Evolutionary conservation across 805 yeast species (phyloP).

Genomic region (Wickerhamiella azymoides): DNA sequence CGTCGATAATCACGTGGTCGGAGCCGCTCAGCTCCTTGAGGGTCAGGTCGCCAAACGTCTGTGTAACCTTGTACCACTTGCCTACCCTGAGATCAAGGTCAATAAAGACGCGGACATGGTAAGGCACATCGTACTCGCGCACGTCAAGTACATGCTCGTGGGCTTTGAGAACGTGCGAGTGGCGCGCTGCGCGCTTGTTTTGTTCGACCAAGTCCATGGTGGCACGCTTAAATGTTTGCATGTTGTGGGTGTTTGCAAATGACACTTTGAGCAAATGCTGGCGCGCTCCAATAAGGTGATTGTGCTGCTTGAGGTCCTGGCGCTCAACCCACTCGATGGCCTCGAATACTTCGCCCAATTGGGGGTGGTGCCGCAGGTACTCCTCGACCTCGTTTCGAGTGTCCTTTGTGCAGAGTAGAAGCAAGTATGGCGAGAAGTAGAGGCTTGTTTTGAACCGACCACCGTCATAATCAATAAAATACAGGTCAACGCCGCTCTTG

Average conservation of each 20-base stretch:
- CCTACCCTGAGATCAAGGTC: conserved; percentile 76
- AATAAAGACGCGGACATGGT: conserved; percentile 90
- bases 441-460: conserved; percentile 83
- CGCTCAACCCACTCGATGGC: conserved; percentile 53
- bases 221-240: conserved; percentile 57
- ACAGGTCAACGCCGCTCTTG: conserved; percentile 80
- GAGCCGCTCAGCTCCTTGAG: conserved; percentile 33
- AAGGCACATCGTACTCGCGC: conserved; percentile 92
- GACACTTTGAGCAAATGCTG: conserved; percentile 50
- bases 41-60: conserved; percentile 40
- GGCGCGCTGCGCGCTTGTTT: conserved; percentile 45
- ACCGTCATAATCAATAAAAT: conserved; percentile 91
- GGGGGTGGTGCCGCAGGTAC: conserved; percentile 24
- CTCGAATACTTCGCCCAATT: conserved; percentile 33
- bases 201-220: conserved; percentile 56
- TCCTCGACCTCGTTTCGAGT: conserved; percentile 74
- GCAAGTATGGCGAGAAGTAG: conserved; percentile 77
- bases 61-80: conserved; percentile 81
- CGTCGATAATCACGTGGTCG: conserved; percentile 4
- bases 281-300: conserved; percentile 70
- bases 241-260: conserved; percentile 62
- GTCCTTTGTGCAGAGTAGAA: conserved; percentile 41
- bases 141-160: conserved; percentile 56
- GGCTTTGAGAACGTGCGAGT: conserved; percentile 27
- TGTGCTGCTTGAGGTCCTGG: conserved; percentile 71